Evolutionary conservation across 805 yeast species (phyloP).

Genomic region (Candida taoyuanica): DNA sequence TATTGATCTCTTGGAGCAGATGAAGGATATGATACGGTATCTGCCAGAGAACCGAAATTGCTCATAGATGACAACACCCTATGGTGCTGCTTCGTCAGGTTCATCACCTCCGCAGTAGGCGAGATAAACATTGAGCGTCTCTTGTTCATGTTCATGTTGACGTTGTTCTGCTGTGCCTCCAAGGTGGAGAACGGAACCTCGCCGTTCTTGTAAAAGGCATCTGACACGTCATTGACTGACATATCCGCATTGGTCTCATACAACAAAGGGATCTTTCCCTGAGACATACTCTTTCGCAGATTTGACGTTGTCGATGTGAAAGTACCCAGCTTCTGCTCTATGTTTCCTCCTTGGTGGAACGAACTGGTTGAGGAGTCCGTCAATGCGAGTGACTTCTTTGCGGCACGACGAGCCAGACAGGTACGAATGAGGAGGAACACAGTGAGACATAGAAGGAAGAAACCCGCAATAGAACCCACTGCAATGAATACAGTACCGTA

Average conservation of each 20-base stretch:
- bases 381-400: slow-evolving; percentile 39
- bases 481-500: slow-evolving; percentile 82
- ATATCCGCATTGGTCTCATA: slow-evolving; percentile 14
- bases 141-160: slow-evolving; percentile 13
- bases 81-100: slow-evolving; percentile 28
- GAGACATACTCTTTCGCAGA: slow-evolving; percentile 12
- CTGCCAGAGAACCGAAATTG: slow-evolving; percentile 17
- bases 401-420: slow-evolving; percentile 44
- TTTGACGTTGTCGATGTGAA: slow-evolving; percentile 5
- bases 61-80: slow-evolving; percentile 28
- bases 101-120: slow-evolving; percentile 74
- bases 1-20: not conserved
- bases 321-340: slow-evolving; percentile 8
- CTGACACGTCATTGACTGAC: slow-evolving; percentile 15
- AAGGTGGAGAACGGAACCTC: slow-evolving; percentile 21
- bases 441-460: slow-evolving; percentile 46
- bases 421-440: slow-evolving; percentile 49
- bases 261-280: slow-evolving; percentile 20
- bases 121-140: slow-evolving; percentile 56
- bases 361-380: slow-evolving; percentile 19
- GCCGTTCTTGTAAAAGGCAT: slow-evolving; percentile 6
- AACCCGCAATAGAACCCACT: slow-evolving; percentile 66
- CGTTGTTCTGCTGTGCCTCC: slow-evolving; percentile 18
- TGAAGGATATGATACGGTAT: not conserved
- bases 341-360: slow-evolving; percentile 11